A percentile compares a stretch with the other conserved stretches of the same genome.
phyloP scores from a whole-genome alignment of 2,329 filamentous ascomycete species.

The Diaporthe velutina region DNA sequence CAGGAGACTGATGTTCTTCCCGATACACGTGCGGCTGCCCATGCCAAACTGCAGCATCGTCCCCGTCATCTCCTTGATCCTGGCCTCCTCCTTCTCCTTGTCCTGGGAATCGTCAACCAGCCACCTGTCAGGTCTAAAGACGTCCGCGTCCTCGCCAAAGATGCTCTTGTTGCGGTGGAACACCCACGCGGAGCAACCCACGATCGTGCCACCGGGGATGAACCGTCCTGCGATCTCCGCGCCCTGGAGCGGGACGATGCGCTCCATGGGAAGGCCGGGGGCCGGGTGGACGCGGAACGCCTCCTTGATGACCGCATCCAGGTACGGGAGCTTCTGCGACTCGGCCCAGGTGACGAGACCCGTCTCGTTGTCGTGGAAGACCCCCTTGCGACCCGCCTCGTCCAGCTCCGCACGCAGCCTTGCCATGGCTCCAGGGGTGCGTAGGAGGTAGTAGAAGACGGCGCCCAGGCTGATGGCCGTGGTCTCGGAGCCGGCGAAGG shows the following conservation, averaged over 20 bases:
- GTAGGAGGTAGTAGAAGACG: conserved; percentile 46
- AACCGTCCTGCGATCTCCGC: conserved; percentile 72
- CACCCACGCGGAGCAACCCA: conserved; percentile 82
- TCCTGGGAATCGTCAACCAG: conserved; percentile 57
- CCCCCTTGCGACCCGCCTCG: conserved; percentile 30
- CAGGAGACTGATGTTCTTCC: conserved; percentile 74
- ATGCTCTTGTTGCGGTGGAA: conserved; percentile 76
- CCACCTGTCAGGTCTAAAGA: conserved; percentile 78
- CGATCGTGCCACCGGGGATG: conserved; percentile 78
- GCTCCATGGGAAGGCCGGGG: conserved; percentile 78
- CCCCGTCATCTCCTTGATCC: conserved; percentile 75
- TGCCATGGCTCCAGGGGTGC: conserved; percentile 42
- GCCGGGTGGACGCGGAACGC: conserved; percentile 62
- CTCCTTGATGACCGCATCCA: conserved; percentile 67
- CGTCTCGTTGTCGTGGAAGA: conserved; percentile 51
- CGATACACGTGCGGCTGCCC: conserved; percentile 77
- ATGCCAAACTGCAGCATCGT: conserved; percentile 82
- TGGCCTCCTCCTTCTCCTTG: conserved; percentile 66
- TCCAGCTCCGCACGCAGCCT: conserved; percentile 52
- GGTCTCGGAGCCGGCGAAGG: conserved; percentile 47
- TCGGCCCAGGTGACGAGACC: conserved; percentile 77
- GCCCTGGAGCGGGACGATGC: conserved; percentile 78
- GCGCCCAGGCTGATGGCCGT: conserved; percentile 46
- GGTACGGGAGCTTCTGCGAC: conserved; percentile 77
- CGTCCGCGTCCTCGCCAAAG: conserved; percentile 75